Conservation (phyloP, 2,329 filamentous ascomycete genomes). For the Penicillium sp. region DNA sequence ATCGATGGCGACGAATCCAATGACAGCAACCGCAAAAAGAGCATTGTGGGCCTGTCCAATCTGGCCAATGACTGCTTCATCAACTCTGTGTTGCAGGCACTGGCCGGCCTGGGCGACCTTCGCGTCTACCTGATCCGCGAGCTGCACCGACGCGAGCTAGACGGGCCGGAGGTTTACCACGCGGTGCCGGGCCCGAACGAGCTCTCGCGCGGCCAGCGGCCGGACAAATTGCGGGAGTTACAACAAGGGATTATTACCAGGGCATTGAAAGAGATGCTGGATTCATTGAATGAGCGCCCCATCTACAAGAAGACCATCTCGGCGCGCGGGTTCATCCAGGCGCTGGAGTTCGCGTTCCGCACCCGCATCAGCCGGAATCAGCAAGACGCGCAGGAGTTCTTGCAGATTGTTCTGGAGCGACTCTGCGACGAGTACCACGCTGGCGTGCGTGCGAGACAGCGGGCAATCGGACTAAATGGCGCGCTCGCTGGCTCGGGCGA, state of each 20-base stretch:
- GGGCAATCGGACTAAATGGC: conserved; percentile 28
- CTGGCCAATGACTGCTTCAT: conserved; percentile 96
- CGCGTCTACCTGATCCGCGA: conserved; percentile 90
- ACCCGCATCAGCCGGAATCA: conserved; percentile 91
- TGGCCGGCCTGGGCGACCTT: conserved; percentile 85
- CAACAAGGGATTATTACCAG: conserved; percentile 81
- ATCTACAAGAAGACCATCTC: conserved; percentile 93
- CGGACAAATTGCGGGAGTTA: conserved; percentile 57
- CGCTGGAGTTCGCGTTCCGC: conserved; percentile 80
- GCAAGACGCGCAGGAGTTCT: conserved; percentile 95
- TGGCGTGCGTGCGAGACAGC: conserved; percentile 67
- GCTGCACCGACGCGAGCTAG: conserved; percentile 77
- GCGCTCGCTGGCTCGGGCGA: conserved; percentile 18
- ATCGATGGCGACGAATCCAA: conserved; percentile 74
- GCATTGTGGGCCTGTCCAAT: conserved; percentile 84
- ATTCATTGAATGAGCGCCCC: conserved; percentile 87
- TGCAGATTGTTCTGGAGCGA: conserved; percentile 89
- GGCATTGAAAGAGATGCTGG: conserved; percentile 87
- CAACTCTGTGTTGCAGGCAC: conserved; percentile 90
- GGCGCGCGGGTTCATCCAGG: conserved; percentile 76
- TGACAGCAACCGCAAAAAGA: conserved; percentile 68
- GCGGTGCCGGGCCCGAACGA: conserved; percentile 52
- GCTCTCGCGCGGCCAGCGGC: conserved; percentile 36
- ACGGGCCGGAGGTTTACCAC: conserved; percentile 73
- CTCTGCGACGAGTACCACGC: conserved; percentile 93